phyloP scores from a whole-genome alignment of 345 rosid genomes.

The Moricandia arvensis region DNA sequence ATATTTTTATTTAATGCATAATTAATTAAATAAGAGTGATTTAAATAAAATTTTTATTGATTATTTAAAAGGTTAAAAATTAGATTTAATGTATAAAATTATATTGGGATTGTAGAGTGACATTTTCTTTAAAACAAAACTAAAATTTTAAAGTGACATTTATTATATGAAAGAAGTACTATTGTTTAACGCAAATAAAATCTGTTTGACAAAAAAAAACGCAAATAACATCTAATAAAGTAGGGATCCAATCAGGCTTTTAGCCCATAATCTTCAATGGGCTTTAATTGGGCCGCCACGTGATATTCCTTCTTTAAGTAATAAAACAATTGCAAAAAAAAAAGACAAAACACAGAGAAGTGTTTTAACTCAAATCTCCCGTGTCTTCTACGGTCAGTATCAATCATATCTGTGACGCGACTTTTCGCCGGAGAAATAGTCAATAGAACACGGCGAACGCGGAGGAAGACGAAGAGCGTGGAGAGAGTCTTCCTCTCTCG shows the following conservation, averaged over 20 bases:
- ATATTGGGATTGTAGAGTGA: too few relatives aligned
- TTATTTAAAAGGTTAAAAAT: too few relatives aligned
- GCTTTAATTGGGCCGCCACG: slow-evolving; percentile 25
- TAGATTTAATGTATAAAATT: too few relatives aligned
- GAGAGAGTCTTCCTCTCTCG: slow-evolving; percentile 45
- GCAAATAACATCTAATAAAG: too few relatives aligned
- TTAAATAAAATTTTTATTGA: too few relatives aligned
- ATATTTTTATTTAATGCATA: too few relatives aligned
- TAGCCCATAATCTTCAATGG: not conserved
- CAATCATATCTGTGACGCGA: slow-evolving; percentile 14
- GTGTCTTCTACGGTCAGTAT: slow-evolving; percentile 37
- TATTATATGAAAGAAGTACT: too few relatives aligned
- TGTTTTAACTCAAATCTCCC: slow-evolving; percentile 13
- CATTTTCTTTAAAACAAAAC: too few relatives aligned
- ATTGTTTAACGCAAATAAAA: too few relatives aligned
- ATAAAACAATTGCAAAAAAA: slow-evolving; percentile 3
- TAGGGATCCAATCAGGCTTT: not conserved
- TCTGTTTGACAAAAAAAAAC: too few relatives aligned
- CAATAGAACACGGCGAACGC: slow-evolving; percentile 20
- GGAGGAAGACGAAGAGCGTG: slow-evolving; percentile 22
- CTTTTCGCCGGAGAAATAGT: slow-evolving; percentile 19
- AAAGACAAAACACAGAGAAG: not conserved
- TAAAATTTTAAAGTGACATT: too few relatives aligned
- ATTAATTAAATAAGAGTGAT: too few relatives aligned
- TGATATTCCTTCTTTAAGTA: not conserved